Percentiles rank a stretch among this genome's conserved stretches.
phyloP scores from a whole-genome alignment of 495 filamentous ascomycete species.

The Penicillium antarcticum region DNA sequence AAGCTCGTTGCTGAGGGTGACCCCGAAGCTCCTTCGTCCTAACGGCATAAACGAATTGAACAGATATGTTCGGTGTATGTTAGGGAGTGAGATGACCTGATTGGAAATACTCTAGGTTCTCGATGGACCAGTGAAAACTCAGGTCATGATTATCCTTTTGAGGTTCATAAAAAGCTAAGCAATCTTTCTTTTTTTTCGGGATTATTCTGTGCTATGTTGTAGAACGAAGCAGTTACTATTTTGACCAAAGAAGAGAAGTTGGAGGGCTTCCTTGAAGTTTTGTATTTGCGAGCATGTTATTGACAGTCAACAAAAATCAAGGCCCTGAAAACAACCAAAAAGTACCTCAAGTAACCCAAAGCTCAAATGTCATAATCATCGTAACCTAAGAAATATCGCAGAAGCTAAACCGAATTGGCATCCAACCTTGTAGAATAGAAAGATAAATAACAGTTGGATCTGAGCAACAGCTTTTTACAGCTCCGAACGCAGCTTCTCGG shows the following conservation, averaged over 20 bases:
- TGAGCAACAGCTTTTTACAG: conserved; percentile 19
- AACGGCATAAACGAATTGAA: not conserved
- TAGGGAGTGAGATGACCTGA: too few species aligned
- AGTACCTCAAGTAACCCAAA: not conserved
- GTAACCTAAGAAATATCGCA: conserved; percentile 6
- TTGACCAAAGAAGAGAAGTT: too few species aligned
- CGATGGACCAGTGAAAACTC: too few species aligned
- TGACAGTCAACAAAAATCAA: conserved; percentile 1
- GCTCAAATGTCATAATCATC: conserved; percentile 18
- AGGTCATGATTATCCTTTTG: too few species aligned
- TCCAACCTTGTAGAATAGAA: not conserved
- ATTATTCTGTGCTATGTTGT: too few species aligned
- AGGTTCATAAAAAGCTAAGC: too few species aligned
- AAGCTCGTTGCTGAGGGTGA: conserved; percentile 73
- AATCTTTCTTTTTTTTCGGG: too few species aligned
- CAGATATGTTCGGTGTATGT: not conserved
- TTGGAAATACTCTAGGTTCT: too few species aligned
- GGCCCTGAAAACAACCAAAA: not conserved
- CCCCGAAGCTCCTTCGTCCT: conserved; percentile 46
- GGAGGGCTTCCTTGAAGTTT: too few species aligned
- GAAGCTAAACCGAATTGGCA: not conserved
- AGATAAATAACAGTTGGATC: not conserved
- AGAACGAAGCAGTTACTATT: too few species aligned
- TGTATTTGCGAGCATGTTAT: not conserved
- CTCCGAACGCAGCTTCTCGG: conserved; percentile 29